Conservation (phyloP, 2,329 filamentous ascomycete genomes). For the Zymoseptoria passerinii region DNA sequence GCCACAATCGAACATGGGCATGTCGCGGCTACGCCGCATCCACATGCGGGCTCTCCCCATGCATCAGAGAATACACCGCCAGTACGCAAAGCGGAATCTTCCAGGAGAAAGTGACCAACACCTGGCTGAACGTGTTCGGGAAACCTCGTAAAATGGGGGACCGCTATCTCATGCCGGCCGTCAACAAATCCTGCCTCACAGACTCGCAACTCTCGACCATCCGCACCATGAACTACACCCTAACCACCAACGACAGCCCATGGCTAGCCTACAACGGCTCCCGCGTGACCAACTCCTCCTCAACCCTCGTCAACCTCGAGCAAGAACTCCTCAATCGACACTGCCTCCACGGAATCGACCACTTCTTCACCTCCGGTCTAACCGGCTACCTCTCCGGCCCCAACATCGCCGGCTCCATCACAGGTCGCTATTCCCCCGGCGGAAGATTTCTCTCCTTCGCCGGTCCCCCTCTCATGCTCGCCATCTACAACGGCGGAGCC, state of each 20-base stretch:
- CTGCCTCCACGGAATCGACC: not conserved
- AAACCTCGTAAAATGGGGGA: not conserved
- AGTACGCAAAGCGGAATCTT: constrained; percentile 1
- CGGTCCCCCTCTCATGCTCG: constrained; percentile 6
- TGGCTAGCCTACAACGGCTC: not conserved
- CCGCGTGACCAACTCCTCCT: not conserved
- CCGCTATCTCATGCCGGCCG: not conserved
- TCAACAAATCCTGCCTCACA: constrained; percentile 2
- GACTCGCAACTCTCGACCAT: not conserved
- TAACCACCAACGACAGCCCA: not conserved
- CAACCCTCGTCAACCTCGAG: not conserved
- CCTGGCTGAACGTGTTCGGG: not conserved
- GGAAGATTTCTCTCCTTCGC: not conserved
- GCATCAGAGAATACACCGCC: constrained; percentile 2
- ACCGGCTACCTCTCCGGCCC: not conserved
- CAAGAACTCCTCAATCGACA: not conserved
- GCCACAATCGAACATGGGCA: constrained; percentile 5
- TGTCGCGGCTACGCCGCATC: constrained; percentile 7
- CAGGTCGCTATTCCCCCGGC: not conserved
- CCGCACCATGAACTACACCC: not conserved
- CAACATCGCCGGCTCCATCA: not conserved
- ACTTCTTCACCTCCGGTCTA: not conserved
- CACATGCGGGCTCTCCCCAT: constrained; percentile 3
- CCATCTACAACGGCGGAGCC: constrained; percentile 6
- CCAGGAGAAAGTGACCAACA: not conserved